These are phyloP conservation scores for Cryptococcus sp. DNA, from an alignment of 1,284 basidiomycete genomes.

Conservation along the genomic window DNA sequence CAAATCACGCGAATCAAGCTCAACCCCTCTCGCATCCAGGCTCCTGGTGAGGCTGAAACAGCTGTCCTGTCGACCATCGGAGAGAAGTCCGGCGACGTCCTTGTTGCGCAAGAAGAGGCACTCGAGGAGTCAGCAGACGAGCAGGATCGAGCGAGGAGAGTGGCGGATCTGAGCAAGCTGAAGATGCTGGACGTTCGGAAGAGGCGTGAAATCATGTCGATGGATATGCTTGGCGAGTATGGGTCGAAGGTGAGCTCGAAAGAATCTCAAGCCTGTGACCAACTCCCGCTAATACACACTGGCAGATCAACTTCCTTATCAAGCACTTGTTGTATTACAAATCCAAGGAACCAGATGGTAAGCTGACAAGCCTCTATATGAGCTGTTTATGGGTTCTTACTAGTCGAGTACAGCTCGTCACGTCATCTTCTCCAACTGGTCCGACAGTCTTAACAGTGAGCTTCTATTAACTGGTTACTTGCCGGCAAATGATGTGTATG, in stretches of 20 bases:
- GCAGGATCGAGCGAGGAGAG: conserved; percentile 18
- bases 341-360: conserved; percentile 22
- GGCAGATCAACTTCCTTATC: conserved; percentile 48
- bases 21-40: conserved; percentile 33
- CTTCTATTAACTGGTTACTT: not conserved
- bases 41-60: not conserved
- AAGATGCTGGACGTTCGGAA: conserved; percentile 28
- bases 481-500: not conserved
- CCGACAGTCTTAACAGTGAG: conserved; percentile 46
- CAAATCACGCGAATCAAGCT: conserved; percentile 90
- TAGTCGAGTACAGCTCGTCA: conserved; percentile 31
- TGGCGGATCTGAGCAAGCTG: conserved; percentile 30
- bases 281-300: not conserved
- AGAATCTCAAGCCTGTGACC: not conserved
- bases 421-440: conserved; percentile 52
- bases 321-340: conserved; percentile 44
- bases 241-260: conserved; percentile 46
- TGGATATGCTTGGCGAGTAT: conserved; percentile 49
- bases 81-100: conserved; percentile 1
- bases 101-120: conserved; percentile 1
- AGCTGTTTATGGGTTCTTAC: no score
- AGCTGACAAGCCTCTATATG: not conserved
- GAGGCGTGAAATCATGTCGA: conserved; percentile 25
- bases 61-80: no score
- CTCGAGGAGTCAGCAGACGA: conserved; percentile 8